A percentile compares a stretch with the other conserved stretches of the same genome.
Evolutionary conservation across 2,329 filamentous ascomycete species (phyloP).

Genomic region (Colletotrichum falcatum): DNA sequence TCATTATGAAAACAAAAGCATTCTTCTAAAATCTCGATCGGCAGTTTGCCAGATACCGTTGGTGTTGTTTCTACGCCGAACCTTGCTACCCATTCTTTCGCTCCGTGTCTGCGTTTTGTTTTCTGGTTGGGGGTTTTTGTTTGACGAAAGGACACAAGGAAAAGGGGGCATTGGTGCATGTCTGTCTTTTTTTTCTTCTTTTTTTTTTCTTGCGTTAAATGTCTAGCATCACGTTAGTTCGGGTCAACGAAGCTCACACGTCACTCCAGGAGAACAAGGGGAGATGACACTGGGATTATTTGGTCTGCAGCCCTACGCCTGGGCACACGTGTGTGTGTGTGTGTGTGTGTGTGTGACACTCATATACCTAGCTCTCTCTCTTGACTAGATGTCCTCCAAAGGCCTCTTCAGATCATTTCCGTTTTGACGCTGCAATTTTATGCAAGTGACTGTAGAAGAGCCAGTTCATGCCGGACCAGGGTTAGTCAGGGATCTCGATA

Average conservation of each 20-base stretch:
- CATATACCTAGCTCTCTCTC: slow-evolving; percentile 45
- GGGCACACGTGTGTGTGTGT: no score
- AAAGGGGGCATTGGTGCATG: background rate
- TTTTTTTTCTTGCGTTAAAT: background rate
- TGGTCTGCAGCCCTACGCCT: slow-evolving; percentile 43
- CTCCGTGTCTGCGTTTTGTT: background rate
- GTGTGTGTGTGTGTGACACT: slow-evolving; percentile 41
- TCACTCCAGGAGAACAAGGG: slow-evolving; percentile 31
- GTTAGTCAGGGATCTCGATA: background rate
- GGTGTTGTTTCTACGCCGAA: background rate
- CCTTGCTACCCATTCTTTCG: background rate
- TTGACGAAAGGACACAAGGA: background rate
- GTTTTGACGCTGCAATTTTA: slow-evolving; percentile 43
- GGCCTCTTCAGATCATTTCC: slow-evolving; percentile 33
- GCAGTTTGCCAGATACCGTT: background rate
- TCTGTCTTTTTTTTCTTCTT: no score
- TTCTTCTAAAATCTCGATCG: no score
- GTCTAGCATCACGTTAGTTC: background rate
- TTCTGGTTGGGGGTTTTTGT: background rate
- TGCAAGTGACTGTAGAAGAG: slow-evolving; percentile 43
- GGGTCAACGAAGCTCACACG: background rate
- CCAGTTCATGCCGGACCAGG: slow-evolving; percentile 45
- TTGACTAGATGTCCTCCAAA: slow-evolving; percentile 44
- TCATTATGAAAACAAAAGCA: background rate
- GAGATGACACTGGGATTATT: slow-evolving; percentile 44